Base-by-base conservation (phyloP, 306 rosid species). In the Cotoneaster glaucophyllus region DNA sequence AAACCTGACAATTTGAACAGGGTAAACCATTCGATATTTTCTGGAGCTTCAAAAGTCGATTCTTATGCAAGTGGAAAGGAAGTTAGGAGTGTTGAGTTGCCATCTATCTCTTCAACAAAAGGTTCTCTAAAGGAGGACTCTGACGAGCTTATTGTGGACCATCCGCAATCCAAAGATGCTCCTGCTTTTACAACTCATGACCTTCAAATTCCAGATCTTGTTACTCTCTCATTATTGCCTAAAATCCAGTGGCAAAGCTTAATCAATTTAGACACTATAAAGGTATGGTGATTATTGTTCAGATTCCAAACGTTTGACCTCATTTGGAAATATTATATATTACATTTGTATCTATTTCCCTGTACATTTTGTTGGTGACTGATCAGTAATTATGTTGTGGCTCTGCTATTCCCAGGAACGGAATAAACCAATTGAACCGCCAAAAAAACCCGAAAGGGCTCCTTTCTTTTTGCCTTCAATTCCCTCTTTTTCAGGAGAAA, bases 161-260 rank as follows among this genome's bases (percentile, higher is more conserved):
- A 64, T 69, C 71, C 82, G 54, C 85, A 77, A 84, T 77, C 87
- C 14, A 82, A 84, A 73, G 84, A 67, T 57, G 34, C 82, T 70
- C 68, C 73, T 29, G 76, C 62, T 67, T 84, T 85, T 74, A 64
- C 63, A 26, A 56, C 48, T 64, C 84, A 68, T 69, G 87, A 82
- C 65, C 85, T 85, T 81, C 98, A 92, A 85, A 95, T 95, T 45
- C 97, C 96, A 1, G 91, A 88, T 73, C 84, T 95, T 37, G 90
- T 95, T 67, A 95, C 97, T 50, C 93, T 95, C 52, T 92, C 97
- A 24, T 70, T 93, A 77, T 83, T 92, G 78, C 99, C 99, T 14
- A 95, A 84, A 88, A 90, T 97, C 79, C 99, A 89, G 85, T 92
- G 99, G 99, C 97, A 90, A 81, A 89, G 96, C 88, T 84, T 95